Conservation (phyloP, 495 filamentous ascomycete genomes). For the Aspergillus carlsbadensis region DNA sequence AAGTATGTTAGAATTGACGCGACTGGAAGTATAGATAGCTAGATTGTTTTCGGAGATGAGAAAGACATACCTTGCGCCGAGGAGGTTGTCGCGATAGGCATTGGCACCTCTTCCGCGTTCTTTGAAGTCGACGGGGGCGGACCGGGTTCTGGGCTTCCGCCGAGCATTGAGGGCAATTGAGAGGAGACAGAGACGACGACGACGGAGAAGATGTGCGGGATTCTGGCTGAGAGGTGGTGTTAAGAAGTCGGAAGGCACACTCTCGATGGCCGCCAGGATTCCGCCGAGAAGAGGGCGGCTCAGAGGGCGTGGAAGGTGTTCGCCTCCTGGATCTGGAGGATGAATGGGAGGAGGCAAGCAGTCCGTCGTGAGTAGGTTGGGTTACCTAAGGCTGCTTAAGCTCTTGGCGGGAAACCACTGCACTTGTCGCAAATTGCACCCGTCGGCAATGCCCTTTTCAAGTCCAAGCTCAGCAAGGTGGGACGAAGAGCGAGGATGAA, state of each 20-base stretch:
- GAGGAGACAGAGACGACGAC: conserved; percentile 1
- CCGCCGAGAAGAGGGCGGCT: conserved; percentile 19
- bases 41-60: not conserved
- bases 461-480: conserved; percentile 4
- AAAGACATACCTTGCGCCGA: conserved; percentile 22
- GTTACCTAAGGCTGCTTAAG: conserved; percentile 21
- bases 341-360: conserved; percentile 17
- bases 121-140: conserved; percentile 32
- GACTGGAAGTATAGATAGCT: not conserved
- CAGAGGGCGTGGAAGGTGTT: conserved; percentile 20
- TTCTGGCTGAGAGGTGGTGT: not conserved
- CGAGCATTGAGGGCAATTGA: conserved; percentile 36
- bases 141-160: conserved; percentile 38
- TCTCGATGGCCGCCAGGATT: conserved; percentile 24
- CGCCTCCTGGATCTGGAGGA: conserved; percentile 38
- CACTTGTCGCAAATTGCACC: conserved; percentile 14
- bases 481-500: conserved; percentile 7
- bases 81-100: conserved; percentile 32
- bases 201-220: conserved; percentile 14
- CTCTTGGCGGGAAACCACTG: conserved; percentile 23
- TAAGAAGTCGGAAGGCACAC: conserved; percentile 8
- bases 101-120: conserved; percentile 34
- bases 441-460: conserved; percentile 10
- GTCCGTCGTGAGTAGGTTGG: conserved; percentile 12
- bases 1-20: conserved; percentile 12